phyloP scores from a whole-genome alignment of 2,329 filamentous ascomycete species.

The Trichoderma sp. region DNA sequence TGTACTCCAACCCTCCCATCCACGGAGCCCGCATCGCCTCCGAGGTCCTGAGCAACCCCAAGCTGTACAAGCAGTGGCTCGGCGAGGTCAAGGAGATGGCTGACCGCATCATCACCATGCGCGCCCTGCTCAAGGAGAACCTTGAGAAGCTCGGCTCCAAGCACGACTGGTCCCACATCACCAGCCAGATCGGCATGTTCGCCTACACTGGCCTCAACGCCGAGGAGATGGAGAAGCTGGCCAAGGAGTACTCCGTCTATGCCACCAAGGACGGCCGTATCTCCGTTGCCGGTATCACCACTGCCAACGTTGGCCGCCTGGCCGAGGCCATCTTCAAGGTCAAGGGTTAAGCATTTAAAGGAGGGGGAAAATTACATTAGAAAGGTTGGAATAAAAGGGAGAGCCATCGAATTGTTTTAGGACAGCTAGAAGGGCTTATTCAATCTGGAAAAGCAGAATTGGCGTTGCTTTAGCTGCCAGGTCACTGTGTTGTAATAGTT shows the following conservation, averaged over 20 bases:
- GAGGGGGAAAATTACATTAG: background rate
- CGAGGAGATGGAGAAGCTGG: conserved; percentile 86
- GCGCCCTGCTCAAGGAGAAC: conserved; percentile 88
- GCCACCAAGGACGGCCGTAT: conserved; percentile 91
- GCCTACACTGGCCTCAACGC: conserved; percentile 92
- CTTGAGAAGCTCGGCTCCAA: conserved; percentile 92
- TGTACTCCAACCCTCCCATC: conserved; percentile 98
- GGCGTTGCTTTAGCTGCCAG: background rate
- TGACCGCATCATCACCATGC: conserved; percentile 98
- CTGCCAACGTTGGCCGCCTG: conserved; percentile 73
- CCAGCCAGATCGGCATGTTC: conserved; percentile 99
- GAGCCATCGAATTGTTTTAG: background rate
- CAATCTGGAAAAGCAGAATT: background rate
- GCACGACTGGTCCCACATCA: conserved; percentile 99
- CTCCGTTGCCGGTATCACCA: conserved; percentile 81
- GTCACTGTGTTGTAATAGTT: conserved; percentile 1
- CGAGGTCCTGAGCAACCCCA: conserved; percentile 82
- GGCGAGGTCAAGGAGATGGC: conserved; percentile 98
- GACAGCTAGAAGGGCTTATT: background rate
- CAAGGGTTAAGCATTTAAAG: conserved; percentile 54
- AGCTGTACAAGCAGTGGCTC: conserved; percentile 90
- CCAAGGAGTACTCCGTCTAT: conserved; percentile 96
- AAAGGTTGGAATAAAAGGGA: background rate
- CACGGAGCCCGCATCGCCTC: conserved; percentile 94
- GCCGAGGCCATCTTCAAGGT: conserved; percentile 84